Base-by-base conservation (phyloP, 768 basidiomycete genomes). In the Trichaptum fuscoviolaceum region DNA sequence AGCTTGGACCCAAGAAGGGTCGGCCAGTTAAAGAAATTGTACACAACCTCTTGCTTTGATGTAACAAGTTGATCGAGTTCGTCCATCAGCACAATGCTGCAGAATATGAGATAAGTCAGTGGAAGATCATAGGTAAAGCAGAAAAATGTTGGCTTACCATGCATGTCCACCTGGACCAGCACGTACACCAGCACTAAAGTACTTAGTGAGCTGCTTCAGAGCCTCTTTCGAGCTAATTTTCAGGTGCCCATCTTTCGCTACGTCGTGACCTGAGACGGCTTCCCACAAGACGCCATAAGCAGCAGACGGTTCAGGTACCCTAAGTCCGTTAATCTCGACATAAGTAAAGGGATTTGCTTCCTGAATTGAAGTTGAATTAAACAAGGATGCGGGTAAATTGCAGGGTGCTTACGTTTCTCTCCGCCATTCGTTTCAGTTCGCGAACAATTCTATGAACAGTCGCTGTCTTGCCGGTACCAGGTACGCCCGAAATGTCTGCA, bases 1-100 rank as follows among this genome's bases (percentile, higher is more conserved):
- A 99, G 84, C 75, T 92, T 93, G 66, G 94, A 95, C 23, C 87
- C 88, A 0, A 85, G 83, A 63, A 97, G 81, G 3, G 95, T 96
- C 1, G 97, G 97, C 96, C 97, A 99, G 75, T 99, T 99, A 84
- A 99, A 99, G 78, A 99, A 99, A 73, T 98, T 98, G 78, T 99
- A 99, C 24, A 99, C 92, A 10, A 99, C 96, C 67, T 99, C 96
- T 75, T 99, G 96, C 74, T 97, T 97, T 20, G 91, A 82, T 0
- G 96, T 99, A 71, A 99, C 87, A 30, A 99, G 83, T 75, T 99
- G 97, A 77, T 99, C 97, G 5, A 99, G 84, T 77, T 99, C 97
- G 75, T 99, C 96, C 93, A 99, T 99, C 18, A 99, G 81, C 5
- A 99, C 95, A 5, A 99, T 91, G 66, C 95, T 98, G 69, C 7